These are phyloP conservation scores for Verticillium zaregamsianum DNA, from an alignment of 2,329 filamentous ascomycete genomes.

Conservation along the genomic window DNA sequence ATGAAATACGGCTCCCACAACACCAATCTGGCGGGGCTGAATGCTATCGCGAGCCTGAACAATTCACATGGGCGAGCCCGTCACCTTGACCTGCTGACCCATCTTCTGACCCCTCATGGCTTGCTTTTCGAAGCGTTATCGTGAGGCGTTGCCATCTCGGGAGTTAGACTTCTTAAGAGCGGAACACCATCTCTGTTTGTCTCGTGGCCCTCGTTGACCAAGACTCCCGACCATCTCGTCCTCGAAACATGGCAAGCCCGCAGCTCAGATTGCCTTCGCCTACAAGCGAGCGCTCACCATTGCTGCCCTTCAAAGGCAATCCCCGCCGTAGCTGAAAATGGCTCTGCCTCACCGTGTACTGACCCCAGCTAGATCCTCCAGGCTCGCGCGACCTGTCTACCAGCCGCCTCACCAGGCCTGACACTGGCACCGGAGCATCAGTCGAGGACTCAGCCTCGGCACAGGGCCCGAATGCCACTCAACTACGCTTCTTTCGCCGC, in stretches of 20 bases:
- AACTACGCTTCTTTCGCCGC: conserved; percentile 35
- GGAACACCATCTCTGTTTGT: neutral
- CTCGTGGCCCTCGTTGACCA: neutral
- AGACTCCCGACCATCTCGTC: neutral
- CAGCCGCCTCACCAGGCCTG: neutral
- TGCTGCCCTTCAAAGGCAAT: neutral
- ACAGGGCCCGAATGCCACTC: conserved; percentile 27
- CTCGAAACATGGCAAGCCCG: neutral
- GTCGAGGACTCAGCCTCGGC: neutral
- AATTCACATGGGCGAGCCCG: neutral
- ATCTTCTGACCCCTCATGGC: neutral
- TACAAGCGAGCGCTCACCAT: neutral
- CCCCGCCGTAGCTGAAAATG: neutral
- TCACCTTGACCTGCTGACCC: neutral
- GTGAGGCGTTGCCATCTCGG: neutral
- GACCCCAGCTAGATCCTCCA: neutral
- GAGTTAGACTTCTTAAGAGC: neutral
- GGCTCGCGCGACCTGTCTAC: neutral
- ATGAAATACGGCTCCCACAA: neutral
- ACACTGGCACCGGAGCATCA: neutral
- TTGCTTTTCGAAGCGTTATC: neutral
- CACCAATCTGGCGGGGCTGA: neutral
- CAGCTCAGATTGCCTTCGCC: neutral
- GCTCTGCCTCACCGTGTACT: neutral
- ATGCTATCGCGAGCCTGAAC: neutral